A percentile compares a stretch with the other conserved stretches of the same genome.
phyloP scores from a whole-genome alignment of 1,139 yeast species.

The Kluyveromyces marxianus region DNA sequence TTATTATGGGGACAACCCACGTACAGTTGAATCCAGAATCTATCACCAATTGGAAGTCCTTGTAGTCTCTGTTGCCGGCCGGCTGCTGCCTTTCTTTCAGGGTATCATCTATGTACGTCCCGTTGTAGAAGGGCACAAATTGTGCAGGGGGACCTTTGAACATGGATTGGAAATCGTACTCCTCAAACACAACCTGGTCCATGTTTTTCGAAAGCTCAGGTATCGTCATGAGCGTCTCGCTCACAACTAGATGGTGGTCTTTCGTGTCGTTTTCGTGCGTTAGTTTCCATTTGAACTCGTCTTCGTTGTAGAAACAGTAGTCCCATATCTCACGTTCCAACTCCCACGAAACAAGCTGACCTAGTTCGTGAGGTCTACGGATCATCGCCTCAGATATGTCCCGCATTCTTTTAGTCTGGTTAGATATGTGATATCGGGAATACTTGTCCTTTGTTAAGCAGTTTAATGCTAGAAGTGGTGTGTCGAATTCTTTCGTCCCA shows the following conservation, averaged over 20 bases:
- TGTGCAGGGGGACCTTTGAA: slow-evolving; percentile 50
- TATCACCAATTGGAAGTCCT: slow-evolving; percentile 69
- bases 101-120: slow-evolving; percentile 13
- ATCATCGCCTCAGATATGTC: slow-evolving; percentile 71
- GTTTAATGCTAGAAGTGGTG: slow-evolving; percentile 54
- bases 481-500: slow-evolving; percentile 40
- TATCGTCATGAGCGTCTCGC: slow-evolving; percentile 73
- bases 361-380: slow-evolving; percentile 80
- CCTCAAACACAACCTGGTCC: slow-evolving; percentile 92
- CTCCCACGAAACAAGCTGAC: slow-evolving; percentile 90
- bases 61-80: slow-evolving; percentile 15
- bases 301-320: slow-evolving; percentile 45
- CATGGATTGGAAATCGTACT: slow-evolving; percentile 64
- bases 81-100: too few relatives aligned
- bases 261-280: slow-evolving; percentile 23
- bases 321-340: slow-evolving; percentile 93
- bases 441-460: slow-evolving; percentile 70
- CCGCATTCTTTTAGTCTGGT: slow-evolving; percentile 53
- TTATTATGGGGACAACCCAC: slow-evolving; percentile 77
- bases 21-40: slow-evolving; percentile 89
- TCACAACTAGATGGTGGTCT: slow-evolving; percentile 31
- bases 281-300: slow-evolving; percentile 26
- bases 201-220: slow-evolving; percentile 79
- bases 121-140: slow-evolving; percentile 46
- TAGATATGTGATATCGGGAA: slow-evolving; percentile 67